These are phyloP conservation scores for Wolfiporia cocos DNA, from an alignment of 1,284 basidiomycete genomes.

Conservation along the genomic window DNA sequence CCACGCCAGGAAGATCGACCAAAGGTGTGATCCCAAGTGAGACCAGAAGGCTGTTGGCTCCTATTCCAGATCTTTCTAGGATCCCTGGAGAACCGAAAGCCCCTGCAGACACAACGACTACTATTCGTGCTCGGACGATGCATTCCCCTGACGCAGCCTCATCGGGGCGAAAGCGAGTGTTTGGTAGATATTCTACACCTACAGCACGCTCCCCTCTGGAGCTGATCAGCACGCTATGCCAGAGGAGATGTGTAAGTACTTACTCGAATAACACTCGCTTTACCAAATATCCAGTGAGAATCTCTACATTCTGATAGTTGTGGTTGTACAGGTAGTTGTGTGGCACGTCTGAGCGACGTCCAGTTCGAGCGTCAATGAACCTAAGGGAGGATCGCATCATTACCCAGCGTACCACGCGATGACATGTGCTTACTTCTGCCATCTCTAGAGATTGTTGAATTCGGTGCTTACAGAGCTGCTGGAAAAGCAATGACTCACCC, in stretches of 20 bases:
- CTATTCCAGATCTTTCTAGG: slow-evolving; percentile 28
- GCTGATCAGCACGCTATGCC: no score
- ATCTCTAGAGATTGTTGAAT: neutral
- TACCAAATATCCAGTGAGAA: slow-evolving; percentile 20
- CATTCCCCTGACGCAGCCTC: slow-evolving; percentile 12
- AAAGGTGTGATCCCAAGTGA: slow-evolving; percentile 32
- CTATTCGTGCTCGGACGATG: slow-evolving; percentile 31
- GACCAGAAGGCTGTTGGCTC: slow-evolving; percentile 29
- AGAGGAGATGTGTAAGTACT: no score
- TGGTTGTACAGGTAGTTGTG: slow-evolving; percentile 55
- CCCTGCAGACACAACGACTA: slow-evolving; percentile 46
- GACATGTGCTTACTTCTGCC: slow-evolving; percentile 5
- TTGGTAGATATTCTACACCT: slow-evolving; percentile 50
- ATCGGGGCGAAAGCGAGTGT: slow-evolving; percentile 21
- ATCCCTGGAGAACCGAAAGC: slow-evolving; percentile 21
- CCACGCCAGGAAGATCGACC: slow-evolving; percentile 52
- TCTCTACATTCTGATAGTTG: slow-evolving; percentile 15
- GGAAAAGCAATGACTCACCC: slow-evolving; percentile 12
- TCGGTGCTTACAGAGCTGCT: neutral
- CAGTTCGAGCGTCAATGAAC: slow-evolving; percentile 44
- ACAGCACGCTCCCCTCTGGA: slow-evolving; percentile 42
- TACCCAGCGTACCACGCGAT: no score
- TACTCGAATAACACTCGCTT: slow-evolving; percentile 20
- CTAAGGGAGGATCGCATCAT: slow-evolving; percentile 24
- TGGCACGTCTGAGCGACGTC: slow-evolving; percentile 45